Base-by-base conservation (phyloP, 2,329 filamentous ascomycete genomes). In the Phaeosphaeria sp. region DNA sequence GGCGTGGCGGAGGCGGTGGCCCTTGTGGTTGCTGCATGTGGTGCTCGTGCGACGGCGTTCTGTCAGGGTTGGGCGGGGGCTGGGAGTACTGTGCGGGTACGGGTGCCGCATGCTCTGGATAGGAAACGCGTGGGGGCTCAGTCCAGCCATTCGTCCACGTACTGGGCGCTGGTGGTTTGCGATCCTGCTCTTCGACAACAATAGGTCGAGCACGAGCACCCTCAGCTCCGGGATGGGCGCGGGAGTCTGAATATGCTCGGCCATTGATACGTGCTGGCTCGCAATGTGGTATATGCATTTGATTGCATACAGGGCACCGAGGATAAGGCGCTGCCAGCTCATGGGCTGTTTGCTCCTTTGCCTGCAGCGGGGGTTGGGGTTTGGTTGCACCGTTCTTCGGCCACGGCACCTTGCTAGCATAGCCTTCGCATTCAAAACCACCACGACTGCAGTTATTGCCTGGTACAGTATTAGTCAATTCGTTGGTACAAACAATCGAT, bases 391-490 rank as follows among this genome's bases (percentile, higher is more conserved):
- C 89, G 30, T 89, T 87, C 78, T 94, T 96, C 63, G 90, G 87
- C 89, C 91, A 95, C 51, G 87, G 84, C 43, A 89, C 88, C 68
- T 92, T 87, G 66, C 90, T 89, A 54, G 90, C 90, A 78, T 99
- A 99, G 51, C 95, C 95, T 67, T 92, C 90, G 76, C 95, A 99
- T 33, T 91, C 82, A 75, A 98, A 98, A 17, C 91, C 92, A 46
- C 95, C 94, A 60, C 92, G 90, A 55, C 90, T 84, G 79, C 95
- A 99, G 72, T 99, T 98, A 74, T 89, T 90, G 54, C 71, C 71
- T 71, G 50, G 3, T 30, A 7, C 17, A 6, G 18, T 46, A 51
- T 62, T 53, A 61, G 52, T 33, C 18, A 6, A 2, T 22, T 50
- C 30, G 13, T 23, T 20, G 36, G 7, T 4, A 42, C 9, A 13